Percentiles rank a stretch among this genome's conserved stretches.
phyloP scores from a whole-genome alignment of 257 asterid genomes.

The Penstemon barbatus region DNA sequence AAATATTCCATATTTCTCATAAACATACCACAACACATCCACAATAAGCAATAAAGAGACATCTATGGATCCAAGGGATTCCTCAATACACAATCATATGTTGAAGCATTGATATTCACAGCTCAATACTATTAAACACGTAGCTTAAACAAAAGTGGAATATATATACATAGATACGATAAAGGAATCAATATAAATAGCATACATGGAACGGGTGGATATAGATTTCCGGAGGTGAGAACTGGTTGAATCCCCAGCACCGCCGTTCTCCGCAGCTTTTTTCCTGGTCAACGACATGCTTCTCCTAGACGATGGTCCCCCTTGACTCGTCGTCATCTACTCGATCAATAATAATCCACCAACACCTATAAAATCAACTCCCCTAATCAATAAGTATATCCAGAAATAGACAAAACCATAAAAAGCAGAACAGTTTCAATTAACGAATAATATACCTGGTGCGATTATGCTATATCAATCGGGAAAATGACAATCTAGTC shows the following conservation, averaged over 20 bases:
- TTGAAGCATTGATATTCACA: too few species aligned
- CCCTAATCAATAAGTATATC: neutral
- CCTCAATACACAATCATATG: too few species aligned
- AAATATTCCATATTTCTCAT: too few species aligned
- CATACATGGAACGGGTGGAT: constrained; percentile 71
- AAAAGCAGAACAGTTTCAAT: constrained; percentile 8
- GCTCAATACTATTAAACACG: too few species aligned
- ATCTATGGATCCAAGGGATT: too few species aligned
- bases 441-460: constrained; percentile 32
- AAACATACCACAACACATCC: too few species aligned
- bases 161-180: neutral
- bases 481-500: constrained; percentile 33
- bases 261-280: constrained; percentile 22
- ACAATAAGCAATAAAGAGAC: too few species aligned
- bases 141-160: too few species aligned
- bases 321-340: constrained; percentile 66
- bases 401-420: constrained; percentile 14
- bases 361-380: constrained; percentile 33
- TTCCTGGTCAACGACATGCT: constrained; percentile 60
- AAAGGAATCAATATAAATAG: neutral
- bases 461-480: constrained; percentile 37
- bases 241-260: constrained; percentile 35
- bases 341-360: constrained; percentile 43
- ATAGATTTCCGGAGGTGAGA: constrained; percentile 49
- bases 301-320: constrained; percentile 67